Evolutionary conservation across 2,329 filamentous ascomycete species (phyloP).

Genomic region (Orbilia javanica): DNA sequence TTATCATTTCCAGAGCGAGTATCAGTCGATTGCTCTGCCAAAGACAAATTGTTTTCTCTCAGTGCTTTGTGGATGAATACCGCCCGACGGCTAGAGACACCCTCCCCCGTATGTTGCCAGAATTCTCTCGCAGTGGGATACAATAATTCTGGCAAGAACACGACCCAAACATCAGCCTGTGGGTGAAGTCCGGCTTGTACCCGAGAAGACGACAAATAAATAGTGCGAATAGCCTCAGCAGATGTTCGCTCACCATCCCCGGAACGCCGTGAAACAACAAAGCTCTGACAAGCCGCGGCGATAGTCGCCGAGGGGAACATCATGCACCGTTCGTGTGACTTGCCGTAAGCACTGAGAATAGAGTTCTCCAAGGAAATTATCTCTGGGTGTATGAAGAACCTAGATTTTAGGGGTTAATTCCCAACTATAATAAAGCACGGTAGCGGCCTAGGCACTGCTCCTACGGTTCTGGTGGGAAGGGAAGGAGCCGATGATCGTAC

Average conservation of each 20-base stretch:
- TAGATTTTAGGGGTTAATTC: constrained; percentile 63
- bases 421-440: not conserved
- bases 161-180: constrained; percentile 62
- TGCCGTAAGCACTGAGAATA: constrained; percentile 75
- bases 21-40: constrained; percentile 63
- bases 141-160: constrained; percentile 77
- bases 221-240: not conserved
- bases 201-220: constrained; percentile 4
- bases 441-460: not conserved
- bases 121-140: constrained; percentile 87
- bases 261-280: constrained; percentile 70
- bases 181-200: constrained; percentile 67
- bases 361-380: constrained; percentile 80
- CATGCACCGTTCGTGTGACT: constrained; percentile 76
- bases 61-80: constrained; percentile 87
- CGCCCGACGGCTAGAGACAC: constrained; percentile 87
- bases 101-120: constrained; percentile 96
- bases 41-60: constrained; percentile 75
- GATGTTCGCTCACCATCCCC: not conserved
- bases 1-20: not conserved
- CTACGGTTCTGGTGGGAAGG: constrained; percentile 51
- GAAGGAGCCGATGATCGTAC: constrained; percentile 66
- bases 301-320: constrained; percentile 80
- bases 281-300: constrained; percentile 80
- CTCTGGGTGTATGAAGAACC: constrained; percentile 90